These are phyloP conservation scores for Pseudotsuga menziesii DNA, from an alignment of 75 land plant species.

Conservation along the genomic window DNA sequence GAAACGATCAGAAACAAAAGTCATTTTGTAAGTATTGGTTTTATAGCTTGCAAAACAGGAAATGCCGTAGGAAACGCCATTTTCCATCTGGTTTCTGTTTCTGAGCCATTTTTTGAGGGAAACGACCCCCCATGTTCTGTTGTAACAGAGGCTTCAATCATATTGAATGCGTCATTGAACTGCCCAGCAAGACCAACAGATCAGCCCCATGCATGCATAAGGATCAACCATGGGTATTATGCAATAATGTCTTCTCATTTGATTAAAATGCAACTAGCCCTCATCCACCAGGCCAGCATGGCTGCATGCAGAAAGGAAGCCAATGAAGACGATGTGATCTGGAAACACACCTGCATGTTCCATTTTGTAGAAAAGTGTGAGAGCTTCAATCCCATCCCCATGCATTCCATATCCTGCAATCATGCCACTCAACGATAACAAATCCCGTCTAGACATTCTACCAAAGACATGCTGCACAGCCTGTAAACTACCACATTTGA, in stretches of 20 bases:
- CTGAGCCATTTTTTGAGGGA: no score
- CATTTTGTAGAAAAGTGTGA: slow-evolving; percentile 37
- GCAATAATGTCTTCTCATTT: not conserved
- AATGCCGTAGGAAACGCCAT: no score
- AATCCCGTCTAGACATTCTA: slow-evolving; percentile 25
- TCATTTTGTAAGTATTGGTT: no score
- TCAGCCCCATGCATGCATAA: not conserved
- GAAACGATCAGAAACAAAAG: no score
- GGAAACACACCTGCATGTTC: slow-evolving; percentile 24
- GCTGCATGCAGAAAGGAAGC: not conserved
- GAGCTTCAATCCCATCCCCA: slow-evolving; percentile 31
- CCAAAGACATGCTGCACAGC: slow-evolving; percentile 28
- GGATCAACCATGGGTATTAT: not conserved
- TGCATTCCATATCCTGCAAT: slow-evolving; percentile 37
- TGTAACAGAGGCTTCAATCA: not conserved
- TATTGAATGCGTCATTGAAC: not conserved
- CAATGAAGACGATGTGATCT: slow-evolving; percentile 11
- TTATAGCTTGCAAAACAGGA: no score
- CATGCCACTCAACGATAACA: slow-evolving; percentile 46
- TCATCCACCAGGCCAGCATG: not conserved
- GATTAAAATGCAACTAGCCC: not conserved
- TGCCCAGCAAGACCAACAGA: not conserved
- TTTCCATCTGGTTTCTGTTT: no score
- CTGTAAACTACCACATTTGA: slow-evolving; percentile 49
- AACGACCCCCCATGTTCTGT: no score